Percentiles rank a stretch among this genome's conserved stretches.
Evolutionary conservation across 2,329 filamentous ascomycete species (phyloP).

Genomic region (Alternaria alternata): DNA sequence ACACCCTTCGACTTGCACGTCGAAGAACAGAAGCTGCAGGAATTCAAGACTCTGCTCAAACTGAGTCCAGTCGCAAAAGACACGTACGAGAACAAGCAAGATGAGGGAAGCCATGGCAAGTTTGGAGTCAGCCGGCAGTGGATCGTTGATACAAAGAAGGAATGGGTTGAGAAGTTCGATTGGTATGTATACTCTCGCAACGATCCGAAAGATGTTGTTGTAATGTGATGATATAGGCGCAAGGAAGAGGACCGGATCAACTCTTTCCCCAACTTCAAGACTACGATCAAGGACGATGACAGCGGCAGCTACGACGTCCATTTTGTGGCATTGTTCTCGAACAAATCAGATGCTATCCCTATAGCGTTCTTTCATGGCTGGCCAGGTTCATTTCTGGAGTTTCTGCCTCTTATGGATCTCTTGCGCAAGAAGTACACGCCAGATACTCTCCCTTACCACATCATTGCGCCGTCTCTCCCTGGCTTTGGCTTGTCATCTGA

Average conservation of each 20-base stretch:
- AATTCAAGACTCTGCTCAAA: slow-evolving; percentile 40
- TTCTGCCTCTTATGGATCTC: slow-evolving; percentile 60
- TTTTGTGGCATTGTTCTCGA: slow-evolving; percentile 64
- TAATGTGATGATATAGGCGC: slow-evolving; percentile 34
- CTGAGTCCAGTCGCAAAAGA: slow-evolving; percentile 43
- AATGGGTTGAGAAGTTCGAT: slow-evolving; percentile 46
- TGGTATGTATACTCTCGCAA: slow-evolving; percentile 31
- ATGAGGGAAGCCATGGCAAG: slow-evolving; percentile 38
- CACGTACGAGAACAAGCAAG: slow-evolving; percentile 39
- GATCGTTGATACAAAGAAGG: slow-evolving; percentile 39
- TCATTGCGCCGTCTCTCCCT: slow-evolving; percentile 64
- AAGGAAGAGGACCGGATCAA: slow-evolving; percentile 57
- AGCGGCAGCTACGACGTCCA: slow-evolving; percentile 56
- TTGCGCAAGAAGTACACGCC: slow-evolving; percentile 60
- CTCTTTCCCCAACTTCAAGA: slow-evolving; percentile 60
- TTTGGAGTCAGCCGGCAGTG: slow-evolving; percentile 44
- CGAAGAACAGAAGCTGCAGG: slow-evolving; percentile 37
- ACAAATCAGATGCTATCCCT: slow-evolving; percentile 59
- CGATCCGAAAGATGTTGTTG: background rate
- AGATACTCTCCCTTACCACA: slow-evolving; percentile 62
- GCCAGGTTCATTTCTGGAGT: slow-evolving; percentile 64
- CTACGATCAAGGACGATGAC: slow-evolving; percentile 52
- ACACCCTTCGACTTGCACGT: slow-evolving; percentile 38
- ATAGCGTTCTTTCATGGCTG: slow-evolving; percentile 64
- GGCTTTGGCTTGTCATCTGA: slow-evolving; percentile 62